phyloP scores from a whole-genome alignment of 805 yeast species.

The Nakazawaea laoshanensis region DNA sequence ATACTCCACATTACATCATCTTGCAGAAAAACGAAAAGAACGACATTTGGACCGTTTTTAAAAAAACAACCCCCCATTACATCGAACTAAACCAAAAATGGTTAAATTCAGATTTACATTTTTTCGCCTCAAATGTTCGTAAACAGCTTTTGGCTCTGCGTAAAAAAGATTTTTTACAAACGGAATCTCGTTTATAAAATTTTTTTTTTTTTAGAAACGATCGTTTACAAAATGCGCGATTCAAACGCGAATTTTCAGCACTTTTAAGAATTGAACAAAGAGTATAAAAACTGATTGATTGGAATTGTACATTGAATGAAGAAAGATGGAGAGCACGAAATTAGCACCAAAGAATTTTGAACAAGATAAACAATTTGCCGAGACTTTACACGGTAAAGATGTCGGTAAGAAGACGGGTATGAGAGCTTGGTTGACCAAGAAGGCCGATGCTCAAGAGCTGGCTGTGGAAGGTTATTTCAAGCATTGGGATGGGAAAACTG shows the following conservation, averaged over 20 bases:
- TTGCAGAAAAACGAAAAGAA: conserved; percentile 20
- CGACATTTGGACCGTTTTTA: conserved; percentile 22
- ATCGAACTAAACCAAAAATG: conserved; percentile 19
- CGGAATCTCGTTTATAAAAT: conserved; percentile 1
- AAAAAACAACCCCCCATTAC: conserved; percentile 25
- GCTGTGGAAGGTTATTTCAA: conserved; percentile 89
- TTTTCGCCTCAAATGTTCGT: conserved; percentile 19
- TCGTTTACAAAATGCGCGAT: conserved; percentile 1
- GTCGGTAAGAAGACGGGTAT: conserved; percentile 62
- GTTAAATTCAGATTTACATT: conserved; percentile 16
- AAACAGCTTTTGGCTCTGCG: conserved; percentile 12
- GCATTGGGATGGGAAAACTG: conserved; percentile 94
- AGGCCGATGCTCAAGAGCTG: conserved; percentile 68
- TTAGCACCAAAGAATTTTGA: conserved; percentile 48
- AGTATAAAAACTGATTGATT: not conserved
- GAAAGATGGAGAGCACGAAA: conserved; percentile 12
- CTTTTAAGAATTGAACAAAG: not conserved
- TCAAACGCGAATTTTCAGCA: not conserved
- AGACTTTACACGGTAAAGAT: conserved; percentile 77
- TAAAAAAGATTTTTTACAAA: not conserved
- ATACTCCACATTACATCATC: conserved; percentile 40
- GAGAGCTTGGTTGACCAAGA: conserved; percentile 67
- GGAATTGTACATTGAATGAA: too few relatives aligned
- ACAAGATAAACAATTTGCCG: conserved; percentile 66
- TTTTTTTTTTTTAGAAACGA: conserved; percentile 2